Conservation (phyloP, 345 rosid genomes). For the Balakata baccata region DNA sequence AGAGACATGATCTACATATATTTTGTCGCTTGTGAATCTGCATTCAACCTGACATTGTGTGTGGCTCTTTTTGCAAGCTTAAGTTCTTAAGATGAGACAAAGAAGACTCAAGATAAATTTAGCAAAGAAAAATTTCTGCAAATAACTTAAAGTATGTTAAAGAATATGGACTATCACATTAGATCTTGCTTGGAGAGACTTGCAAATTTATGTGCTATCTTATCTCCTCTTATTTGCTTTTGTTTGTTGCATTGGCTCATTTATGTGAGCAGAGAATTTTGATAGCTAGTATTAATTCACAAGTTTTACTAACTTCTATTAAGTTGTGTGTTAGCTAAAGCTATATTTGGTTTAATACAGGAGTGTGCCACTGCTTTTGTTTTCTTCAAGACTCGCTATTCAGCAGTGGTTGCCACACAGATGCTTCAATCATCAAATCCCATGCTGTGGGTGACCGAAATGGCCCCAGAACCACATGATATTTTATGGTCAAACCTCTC, state of each 20-base stretch:
- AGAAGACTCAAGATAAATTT: too few relatives aligned
- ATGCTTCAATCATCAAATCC: conserved; percentile 84
- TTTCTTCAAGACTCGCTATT: conserved; percentile 79
- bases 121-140: neutral
- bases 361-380: conserved; percentile 91
- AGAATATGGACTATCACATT: too few relatives aligned
- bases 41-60: neutral
- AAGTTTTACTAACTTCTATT: neutral
- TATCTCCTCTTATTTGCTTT: neutral
- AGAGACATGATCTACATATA: neutral
- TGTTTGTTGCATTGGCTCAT: neutral
- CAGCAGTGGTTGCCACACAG: conserved; percentile 77
- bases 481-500: conserved; percentile 84
- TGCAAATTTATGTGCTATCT: neutral
- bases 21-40: neutral
- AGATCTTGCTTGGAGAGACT: neutral
- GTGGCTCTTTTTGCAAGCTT: neutral
- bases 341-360: conserved; percentile 36
- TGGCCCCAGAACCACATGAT: conserved; percentile 93
- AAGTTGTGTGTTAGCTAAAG: neutral
- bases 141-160: neutral
- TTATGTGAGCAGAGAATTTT: neutral
- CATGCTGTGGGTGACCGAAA: conserved; percentile 86
- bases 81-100: neutral
- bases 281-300: neutral